Percentiles rank a stretch among this genome's conserved stretches.
phyloP scores from a whole-genome alignment of 2,329 filamentous ascomycete species.

The Aspergillus tanneri region DNA sequence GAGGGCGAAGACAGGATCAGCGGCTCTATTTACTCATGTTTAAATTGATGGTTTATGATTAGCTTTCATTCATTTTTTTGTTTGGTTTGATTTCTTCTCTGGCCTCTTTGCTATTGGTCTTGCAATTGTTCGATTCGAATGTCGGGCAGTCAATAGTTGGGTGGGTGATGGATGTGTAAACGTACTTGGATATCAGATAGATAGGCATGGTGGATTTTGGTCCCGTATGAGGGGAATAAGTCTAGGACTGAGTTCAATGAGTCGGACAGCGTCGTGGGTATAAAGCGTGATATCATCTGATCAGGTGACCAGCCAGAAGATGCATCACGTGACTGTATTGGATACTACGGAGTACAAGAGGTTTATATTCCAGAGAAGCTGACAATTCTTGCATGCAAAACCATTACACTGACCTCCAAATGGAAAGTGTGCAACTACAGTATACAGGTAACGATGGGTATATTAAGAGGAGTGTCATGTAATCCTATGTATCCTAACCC shows the following conservation, averaged over 20 bases:
- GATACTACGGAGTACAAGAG: too few species aligned
- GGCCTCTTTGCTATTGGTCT: not conserved
- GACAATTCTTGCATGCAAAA: too few species aligned
- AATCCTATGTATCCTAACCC: slow-evolving; percentile 12
- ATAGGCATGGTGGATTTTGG: slow-evolving; percentile 20
- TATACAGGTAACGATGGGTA: not conserved
- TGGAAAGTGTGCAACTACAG: not conserved
- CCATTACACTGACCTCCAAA: too few species aligned
- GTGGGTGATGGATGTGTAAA: slow-evolving; percentile 7
- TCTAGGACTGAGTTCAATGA: not conserved
- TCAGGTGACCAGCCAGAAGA: too few species aligned
- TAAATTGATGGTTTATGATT: slow-evolving; percentile 9
- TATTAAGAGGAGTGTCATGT: slow-evolving; percentile 23
- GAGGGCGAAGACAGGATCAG: slow-evolving; percentile 55
- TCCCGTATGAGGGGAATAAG: slow-evolving; percentile 1
- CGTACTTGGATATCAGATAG: slow-evolving; percentile 46
- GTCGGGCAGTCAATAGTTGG: not conserved
- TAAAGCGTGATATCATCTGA: too few species aligned
- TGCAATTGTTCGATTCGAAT: too few species aligned
- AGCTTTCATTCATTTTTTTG: too few species aligned
- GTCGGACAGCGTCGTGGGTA: not conserved
- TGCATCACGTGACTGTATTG: too few species aligned
- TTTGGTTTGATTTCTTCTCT: not conserved
- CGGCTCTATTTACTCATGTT: slow-evolving; percentile 37
- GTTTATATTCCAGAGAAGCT: too few species aligned